Evolutionary conservation across 2,329 filamentous ascomycete genomes (phyloP), one percentile per base, ranked within the genome.

Genomic region (Colletotrichum eremochloae): DNA sequence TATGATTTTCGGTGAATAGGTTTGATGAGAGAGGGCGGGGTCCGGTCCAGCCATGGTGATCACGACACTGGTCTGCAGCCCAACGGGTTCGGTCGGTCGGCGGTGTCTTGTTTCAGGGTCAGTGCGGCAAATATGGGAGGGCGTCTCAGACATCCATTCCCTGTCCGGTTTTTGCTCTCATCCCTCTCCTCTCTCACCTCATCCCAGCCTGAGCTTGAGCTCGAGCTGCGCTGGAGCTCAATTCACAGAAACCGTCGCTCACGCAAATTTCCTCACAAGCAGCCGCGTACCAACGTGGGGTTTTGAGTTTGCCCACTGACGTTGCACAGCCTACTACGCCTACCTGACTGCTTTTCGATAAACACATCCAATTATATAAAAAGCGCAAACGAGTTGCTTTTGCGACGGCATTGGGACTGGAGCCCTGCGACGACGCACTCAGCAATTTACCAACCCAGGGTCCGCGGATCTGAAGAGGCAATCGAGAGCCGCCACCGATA

Each of bases 71-170:
- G 56, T n/a, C 38, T 38, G 14, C 57, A n/a, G 12, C 60, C 60
- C 33, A 53, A 63, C 57, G 53, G 24, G 63, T 48, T 67, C 68
- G 66, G 60, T 36, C 40, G 60, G 46, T 36, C 40, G 66, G 46
- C 58, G 36, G 38, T 53, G 52, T 65, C 61, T 61, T 36, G 69
- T 72, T 72, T 70, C 70, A 61, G 65, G 48, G 70, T 65, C 70
- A 72, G 70, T 70, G 70, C 60, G 48, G 66, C 33, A 29, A 55
- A 48, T 58, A 31, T 60, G 65, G 65, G 53, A 71, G 46, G 18
- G 36, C 53, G 65, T 72, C 69, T 72, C 69, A 72, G 66, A 52
- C 53, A 72, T 44, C 52, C 52, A 31, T 56, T 38, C 38, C 36
- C 29, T 36, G 44, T 60, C 31, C 52, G 33, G 42, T 20, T 52